phyloP scores from a whole-genome alignment of 257 asterid species.

The Solanum chiquidenum region DNA sequence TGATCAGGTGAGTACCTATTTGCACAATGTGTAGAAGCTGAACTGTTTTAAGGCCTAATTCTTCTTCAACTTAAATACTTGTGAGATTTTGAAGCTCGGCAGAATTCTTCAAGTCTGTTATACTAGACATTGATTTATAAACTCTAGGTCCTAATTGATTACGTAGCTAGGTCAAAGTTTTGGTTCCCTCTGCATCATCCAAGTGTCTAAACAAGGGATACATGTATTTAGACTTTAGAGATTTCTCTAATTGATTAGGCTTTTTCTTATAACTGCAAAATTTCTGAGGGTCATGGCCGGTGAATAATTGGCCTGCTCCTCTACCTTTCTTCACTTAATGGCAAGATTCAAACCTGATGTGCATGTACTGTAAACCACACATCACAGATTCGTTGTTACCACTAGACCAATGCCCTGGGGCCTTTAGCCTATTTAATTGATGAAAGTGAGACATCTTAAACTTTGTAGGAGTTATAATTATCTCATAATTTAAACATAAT shows the following conservation, averaged over 20 bases:
- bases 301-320: not conserved
- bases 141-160: not conserved
- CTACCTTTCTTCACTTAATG: not conserved
- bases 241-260: not conserved
- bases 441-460: not conserved
- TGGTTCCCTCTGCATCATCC: not conserved
- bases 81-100: not conserved
- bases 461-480: not conserved
- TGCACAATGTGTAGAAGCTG: not conserved
- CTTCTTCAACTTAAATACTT: not conserved
- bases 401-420: not conserved
- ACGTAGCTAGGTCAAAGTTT: not conserved
- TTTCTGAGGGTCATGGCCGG: not conserved
- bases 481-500: not conserved
- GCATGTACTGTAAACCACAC: not conserved
- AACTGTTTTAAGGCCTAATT: not conserved
- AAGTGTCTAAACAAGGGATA: not conserved
- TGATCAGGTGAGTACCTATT: constrained; percentile 51
- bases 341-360: not conserved
- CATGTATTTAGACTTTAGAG: not conserved
- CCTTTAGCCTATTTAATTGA: not conserved
- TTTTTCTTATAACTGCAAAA: not conserved
- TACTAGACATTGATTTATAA: not conserved
- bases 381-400: not conserved
- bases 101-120: not conserved